Conservation (phyloP, 495 filamentous ascomycete species). For the Apodospora peruviana region DNA sequence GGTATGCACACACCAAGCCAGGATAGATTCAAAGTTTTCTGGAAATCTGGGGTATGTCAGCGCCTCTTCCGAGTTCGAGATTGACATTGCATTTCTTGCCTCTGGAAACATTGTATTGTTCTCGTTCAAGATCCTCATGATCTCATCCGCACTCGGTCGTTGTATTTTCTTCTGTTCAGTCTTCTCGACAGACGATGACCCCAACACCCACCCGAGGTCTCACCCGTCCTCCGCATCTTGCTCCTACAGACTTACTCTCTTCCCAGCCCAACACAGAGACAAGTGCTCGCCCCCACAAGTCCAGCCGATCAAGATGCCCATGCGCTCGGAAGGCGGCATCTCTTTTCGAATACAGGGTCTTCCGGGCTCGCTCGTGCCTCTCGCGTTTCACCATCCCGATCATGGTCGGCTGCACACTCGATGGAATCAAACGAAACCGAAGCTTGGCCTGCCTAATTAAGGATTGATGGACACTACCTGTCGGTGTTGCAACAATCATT, state of each 20-base stretch:
- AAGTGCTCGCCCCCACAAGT: too few species aligned
- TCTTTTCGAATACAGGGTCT: background rate
- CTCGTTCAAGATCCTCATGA: background rate
- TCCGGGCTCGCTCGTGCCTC: background rate
- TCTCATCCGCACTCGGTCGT: background rate
- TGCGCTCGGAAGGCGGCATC: too few species aligned
- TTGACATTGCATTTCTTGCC: background rate
- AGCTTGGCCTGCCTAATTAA: background rate
- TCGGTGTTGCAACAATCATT: constrained; percentile 1
- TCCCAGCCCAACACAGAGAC: background rate
- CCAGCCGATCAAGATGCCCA: too few species aligned
- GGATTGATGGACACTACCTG: background rate
- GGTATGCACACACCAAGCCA: constrained; percentile 8
- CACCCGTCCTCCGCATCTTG: too few species aligned
- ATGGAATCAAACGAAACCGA: background rate
- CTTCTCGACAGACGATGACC: background rate
- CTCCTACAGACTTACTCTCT: constrained; percentile 2
- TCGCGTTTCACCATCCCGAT: background rate
- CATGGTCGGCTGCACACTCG: background rate
- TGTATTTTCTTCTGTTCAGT: background rate
- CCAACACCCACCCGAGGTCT: background rate
- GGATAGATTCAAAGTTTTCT: too few species aligned
- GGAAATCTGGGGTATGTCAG: constrained; percentile 1
- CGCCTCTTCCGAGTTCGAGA: background rate
- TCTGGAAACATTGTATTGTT: background rate